phyloP scores from a whole-genome alignment of 2,329 filamentous ascomycete genomes.

The Neurospora crassa region DNA sequence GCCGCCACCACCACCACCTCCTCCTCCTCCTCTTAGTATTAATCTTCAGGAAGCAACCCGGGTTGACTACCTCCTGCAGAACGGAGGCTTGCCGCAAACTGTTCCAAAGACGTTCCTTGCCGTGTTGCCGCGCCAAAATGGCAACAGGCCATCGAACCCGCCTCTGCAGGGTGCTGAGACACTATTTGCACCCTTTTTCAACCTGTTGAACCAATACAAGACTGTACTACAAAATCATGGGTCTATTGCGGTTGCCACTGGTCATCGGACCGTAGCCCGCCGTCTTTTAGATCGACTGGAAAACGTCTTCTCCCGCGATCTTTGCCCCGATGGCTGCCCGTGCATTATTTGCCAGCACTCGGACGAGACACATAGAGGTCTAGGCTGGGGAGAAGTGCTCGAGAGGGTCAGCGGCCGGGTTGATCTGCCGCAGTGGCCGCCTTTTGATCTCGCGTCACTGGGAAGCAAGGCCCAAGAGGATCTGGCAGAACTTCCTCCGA shows the following conservation, averaged over 20 bases:
- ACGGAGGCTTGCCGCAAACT: conserved; percentile 67
- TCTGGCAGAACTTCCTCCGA: conserved; percentile 48
- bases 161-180: conserved; percentile 59
- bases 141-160: conserved; percentile 49
- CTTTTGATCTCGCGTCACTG: conserved; percentile 63
- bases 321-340: conserved; percentile 74
- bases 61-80: conserved; percentile 85
- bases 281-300: conserved; percentile 83
- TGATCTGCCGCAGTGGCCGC: conserved; percentile 81
- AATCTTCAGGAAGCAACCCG: conserved; percentile 63
- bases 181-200: conserved; percentile 75
- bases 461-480: conserved; percentile 51
- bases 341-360: conserved; percentile 72
- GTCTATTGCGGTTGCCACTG: conserved; percentile 88
- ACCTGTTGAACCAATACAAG: conserved; percentile 76
- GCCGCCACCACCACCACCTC: conserved; percentile 34
- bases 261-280: conserved; percentile 88
- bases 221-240: conserved; percentile 74
- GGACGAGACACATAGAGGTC: conserved; percentile 55
- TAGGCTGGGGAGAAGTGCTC: conserved; percentile 92
- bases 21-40: conserved; percentile 60
- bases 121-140: conserved; percentile 48
- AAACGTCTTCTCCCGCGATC: conserved; percentile 86
- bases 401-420: conserved; percentile 85
- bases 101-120: conserved; percentile 67